Conservation (phyloP, 495 filamentous ascomycete species). For the Aspergillus ellipticus region DNA sequence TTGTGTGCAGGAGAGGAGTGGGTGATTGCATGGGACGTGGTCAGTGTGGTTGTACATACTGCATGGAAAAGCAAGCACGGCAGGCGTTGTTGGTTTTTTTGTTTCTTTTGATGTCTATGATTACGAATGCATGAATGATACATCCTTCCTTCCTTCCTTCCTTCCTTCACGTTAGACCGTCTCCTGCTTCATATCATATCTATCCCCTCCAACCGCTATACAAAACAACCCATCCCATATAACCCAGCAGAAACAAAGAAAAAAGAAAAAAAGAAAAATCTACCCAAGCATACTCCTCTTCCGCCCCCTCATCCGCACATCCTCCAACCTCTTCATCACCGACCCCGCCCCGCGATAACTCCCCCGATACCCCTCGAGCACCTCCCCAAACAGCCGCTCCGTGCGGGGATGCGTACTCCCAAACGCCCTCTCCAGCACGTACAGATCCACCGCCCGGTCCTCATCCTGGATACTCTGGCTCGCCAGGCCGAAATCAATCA, state of each 20-base stretch:
- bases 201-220: background rate
- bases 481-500: conserved; percentile 96
- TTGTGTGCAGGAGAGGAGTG: conserved; percentile 34
- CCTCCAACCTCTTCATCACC: conserved; percentile 76
- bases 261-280: conserved; percentile 5
- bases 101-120: conserved; percentile 16
- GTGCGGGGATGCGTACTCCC: conserved; percentile 88
- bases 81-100: conserved; percentile 29
- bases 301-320: conserved; percentile 91
- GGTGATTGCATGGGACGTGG: too few relatives aligned
- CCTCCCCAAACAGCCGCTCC: conserved; percentile 67
- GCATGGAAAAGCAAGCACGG: conserved; percentile 22
- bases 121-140: conserved; percentile 13
- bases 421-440: conserved; percentile 96
- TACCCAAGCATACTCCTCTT: conserved; percentile 97
- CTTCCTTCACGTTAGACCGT: too few relatives aligned
- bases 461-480: conserved; percentile 80
- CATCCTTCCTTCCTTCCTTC: too few relatives aligned
- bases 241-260: background rate
- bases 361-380: conserved; percentile 59
- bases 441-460: conserved; percentile 93
- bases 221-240: conserved; percentile 9
- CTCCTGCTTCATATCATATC: too few relatives aligned
- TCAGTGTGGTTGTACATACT: too few relatives aligned
- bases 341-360: conserved; percentile 55